Evolutionary conservation across 2,329 filamentous ascomycete genomes (phyloP).

Genomic region (Blastomyces percursus): DNA sequence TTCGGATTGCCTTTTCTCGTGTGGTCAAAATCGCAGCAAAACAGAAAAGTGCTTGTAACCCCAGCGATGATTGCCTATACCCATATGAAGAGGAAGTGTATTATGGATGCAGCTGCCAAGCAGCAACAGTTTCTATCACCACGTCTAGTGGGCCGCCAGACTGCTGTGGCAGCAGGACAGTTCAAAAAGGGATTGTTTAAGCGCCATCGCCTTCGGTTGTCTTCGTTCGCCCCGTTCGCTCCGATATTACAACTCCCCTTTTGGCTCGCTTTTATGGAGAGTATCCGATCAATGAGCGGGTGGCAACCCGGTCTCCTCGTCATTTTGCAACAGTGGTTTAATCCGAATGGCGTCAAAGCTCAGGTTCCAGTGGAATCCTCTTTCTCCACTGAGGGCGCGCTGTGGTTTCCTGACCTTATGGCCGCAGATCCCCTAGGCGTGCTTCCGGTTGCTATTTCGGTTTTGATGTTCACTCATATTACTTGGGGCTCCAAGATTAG

Average conservation of each 20-base stretch:
- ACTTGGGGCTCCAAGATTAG: slow-evolving; percentile 19
- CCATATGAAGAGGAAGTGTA: slow-evolving; percentile 16
- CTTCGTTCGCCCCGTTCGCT: slow-evolving; percentile 24
- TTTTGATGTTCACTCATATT: slow-evolving; percentile 41
- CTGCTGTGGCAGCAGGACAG: neutral
- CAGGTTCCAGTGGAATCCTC: slow-evolving; percentile 36
- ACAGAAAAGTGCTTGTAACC: slow-evolving; percentile 33
- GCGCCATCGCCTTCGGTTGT: slow-evolving; percentile 23
- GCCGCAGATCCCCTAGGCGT: slow-evolving; percentile 41
- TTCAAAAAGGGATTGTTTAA: slow-evolving; percentile 22
- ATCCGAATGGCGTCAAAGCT: slow-evolving; percentile 8
- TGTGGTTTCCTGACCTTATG: slow-evolving; percentile 51
- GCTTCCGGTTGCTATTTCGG: slow-evolving; percentile 41
- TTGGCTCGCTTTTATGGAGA: slow-evolving; percentile 39
- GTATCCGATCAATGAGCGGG: slow-evolving; percentile 39
- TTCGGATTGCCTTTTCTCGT: slow-evolving; percentile 40
- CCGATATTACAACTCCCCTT: slow-evolving; percentile 35
- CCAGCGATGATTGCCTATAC: slow-evolving; percentile 35
- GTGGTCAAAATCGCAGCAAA: slow-evolving; percentile 30
- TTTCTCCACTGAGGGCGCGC: slow-evolving; percentile 45
- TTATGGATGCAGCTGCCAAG: slow-evolving; percentile 7
- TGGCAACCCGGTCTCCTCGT: slow-evolving; percentile 22
- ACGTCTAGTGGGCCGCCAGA: neutral
- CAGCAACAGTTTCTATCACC: slow-evolving; percentile 5
- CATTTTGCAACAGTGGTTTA: neutral